Evolutionary conservation across 176 grass and related monocot genomes (phyloP), one percentile per base, ranked within the genome.

Genomic region (Oryza rufipogon): DNA sequence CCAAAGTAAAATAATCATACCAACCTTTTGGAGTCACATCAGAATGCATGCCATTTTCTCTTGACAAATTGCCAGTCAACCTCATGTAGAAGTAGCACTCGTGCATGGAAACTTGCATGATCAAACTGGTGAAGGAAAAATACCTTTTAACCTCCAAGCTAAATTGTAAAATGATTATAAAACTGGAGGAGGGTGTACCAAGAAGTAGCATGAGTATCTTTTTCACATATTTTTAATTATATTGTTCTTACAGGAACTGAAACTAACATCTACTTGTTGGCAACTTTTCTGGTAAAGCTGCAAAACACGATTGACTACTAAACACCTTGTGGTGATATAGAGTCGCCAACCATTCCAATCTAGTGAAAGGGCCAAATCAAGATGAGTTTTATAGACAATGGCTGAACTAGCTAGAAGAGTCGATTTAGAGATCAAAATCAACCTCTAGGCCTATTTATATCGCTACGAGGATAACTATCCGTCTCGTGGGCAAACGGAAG

Each of bases 181-280:
- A 83, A 88, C 7, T 45, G 30, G 4, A 58, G 78, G 85, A 86
- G 46, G 85, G 68, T 86, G 34, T 54, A 58, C 85, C 85, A 68
- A 75, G 73, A 83, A 88, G 44, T 73, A 79, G 30, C 20, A 26
- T 44, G 38, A 39, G 11, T 56, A 39, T 63, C 42, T 9, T 47
- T 48, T 48, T 48, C 41, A 42, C 8, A 42, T 42, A 42, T 42
- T 39, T 39, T 6, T 42, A 42, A 42, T 42, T 42, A 9, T 42
- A 42, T 71, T 54, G 33, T 72, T 82, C 26, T 78, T 42, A 68
- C 84, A 76, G 64, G 47, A 87, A 80, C 12, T 63, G 34, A 80
- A 68, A 70, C 75, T 84, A 74, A 68, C 75, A 60, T 84, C 30
- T 32, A 32, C 30, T 32, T 32, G 30, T 32, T 32, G 30, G 30